These are phyloP conservation scores for Hymenoscyphus salicellus DNA, from an alignment of 2,329 filamentous ascomycete genomes.

Conservation along the genomic window DNA sequence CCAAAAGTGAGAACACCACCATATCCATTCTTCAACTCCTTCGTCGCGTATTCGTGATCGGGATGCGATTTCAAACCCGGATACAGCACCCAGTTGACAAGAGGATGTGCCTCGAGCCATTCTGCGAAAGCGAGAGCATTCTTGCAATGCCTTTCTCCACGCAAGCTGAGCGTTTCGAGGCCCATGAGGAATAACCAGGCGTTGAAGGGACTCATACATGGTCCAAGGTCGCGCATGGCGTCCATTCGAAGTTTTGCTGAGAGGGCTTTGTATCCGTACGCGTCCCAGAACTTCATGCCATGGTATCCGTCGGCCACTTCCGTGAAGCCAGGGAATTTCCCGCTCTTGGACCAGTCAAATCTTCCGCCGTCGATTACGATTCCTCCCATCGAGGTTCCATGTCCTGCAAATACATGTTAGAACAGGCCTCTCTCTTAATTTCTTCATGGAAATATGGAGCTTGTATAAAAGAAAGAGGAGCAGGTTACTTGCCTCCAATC, in stretches of 20 bases:
- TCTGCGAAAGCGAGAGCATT: slow-evolving; percentile 61
- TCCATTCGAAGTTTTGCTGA: slow-evolving; percentile 65
- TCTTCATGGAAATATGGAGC: too few species aligned
- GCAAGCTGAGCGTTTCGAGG: slow-evolving; percentile 62
- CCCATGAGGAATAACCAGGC: slow-evolving; percentile 67
- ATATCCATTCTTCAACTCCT: slow-evolving; percentile 63
- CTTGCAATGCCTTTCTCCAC: slow-evolving; percentile 60
- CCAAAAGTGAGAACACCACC: slow-evolving; percentile 67
- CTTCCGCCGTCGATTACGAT: slow-evolving; percentile 64
- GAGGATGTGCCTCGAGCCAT: slow-evolving; percentile 63
- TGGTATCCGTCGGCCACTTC: slow-evolving; percentile 62
- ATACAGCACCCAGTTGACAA: slow-evolving; percentile 68
- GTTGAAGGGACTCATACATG: slow-evolving; percentile 63
- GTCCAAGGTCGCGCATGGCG: slow-evolving; percentile 63
- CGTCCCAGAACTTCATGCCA: slow-evolving; percentile 65
- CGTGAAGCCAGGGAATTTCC: slow-evolving; percentile 66
- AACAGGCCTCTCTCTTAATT: background rate
- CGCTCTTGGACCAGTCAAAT: slow-evolving; percentile 66
- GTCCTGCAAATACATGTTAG: slow-evolving; percentile 28
- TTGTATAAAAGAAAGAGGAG: background rate
- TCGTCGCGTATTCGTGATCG: slow-evolving; percentile 60
- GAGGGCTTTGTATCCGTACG: slow-evolving; percentile 61
- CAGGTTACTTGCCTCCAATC: slow-evolving; percentile 53
- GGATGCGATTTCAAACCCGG: slow-evolving; percentile 61
- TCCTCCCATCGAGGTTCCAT: slow-evolving; percentile 64